phyloP scores from a whole-genome alignment of 2,329 filamentous ascomycete genomes.

The Colletotrichum orbiculare region DNA sequence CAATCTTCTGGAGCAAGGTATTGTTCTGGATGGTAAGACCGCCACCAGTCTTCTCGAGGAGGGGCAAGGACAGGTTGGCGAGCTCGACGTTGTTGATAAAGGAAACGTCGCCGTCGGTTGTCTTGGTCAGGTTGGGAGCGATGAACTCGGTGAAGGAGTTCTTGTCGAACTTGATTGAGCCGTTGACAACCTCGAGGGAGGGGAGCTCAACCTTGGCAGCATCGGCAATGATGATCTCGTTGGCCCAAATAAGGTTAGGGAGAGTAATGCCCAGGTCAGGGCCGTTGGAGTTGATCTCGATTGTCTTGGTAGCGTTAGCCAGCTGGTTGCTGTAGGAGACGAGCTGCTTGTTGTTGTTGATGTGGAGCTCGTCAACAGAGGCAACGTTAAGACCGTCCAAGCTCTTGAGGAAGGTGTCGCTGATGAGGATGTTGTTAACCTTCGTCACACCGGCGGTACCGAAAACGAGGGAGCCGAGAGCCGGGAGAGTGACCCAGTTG shows the following conservation, averaged over 20 bases:
- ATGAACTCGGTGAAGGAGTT: slow-evolving; percentile 74
- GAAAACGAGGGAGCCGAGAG: slow-evolving; percentile 61
- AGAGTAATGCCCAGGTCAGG: slow-evolving; percentile 76
- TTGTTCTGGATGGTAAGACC: slow-evolving; percentile 93
- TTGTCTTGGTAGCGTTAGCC: slow-evolving; percentile 75
- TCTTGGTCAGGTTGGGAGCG: slow-evolving; percentile 77
- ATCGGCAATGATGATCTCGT: slow-evolving; percentile 72
- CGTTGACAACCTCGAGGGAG: slow-evolving; percentile 77
- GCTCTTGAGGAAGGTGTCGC: slow-evolving; percentile 85
- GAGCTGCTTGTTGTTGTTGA: slow-evolving; percentile 92
- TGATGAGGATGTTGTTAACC: slow-evolving; percentile 77
- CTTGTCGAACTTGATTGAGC: slow-evolving; percentile 85
- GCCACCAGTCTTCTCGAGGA: slow-evolving; percentile 76
- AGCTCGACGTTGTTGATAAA: slow-evolving; percentile 72
- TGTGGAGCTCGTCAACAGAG: slow-evolving; percentile 77
- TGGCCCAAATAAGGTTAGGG: slow-evolving; percentile 76
- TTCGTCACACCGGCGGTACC: slow-evolving; percentile 69
- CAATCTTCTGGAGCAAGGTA: slow-evolving; percentile 74
- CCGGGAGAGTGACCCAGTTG: slow-evolving; percentile 77
- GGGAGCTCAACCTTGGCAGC: slow-evolving; percentile 80
- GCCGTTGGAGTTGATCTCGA: slow-evolving; percentile 86
- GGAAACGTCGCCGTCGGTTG: slow-evolving; percentile 69
- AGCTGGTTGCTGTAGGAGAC: slow-evolving; percentile 81
- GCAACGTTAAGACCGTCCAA: slow-evolving; percentile 85
- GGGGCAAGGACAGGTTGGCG: slow-evolving; percentile 80